Percentiles rank a stretch among this genome's conserved stretches.
Evolutionary conservation across 78 protist genomes (phyloP).

Genomic region (Chrysochromulina tobinii): DNA sequence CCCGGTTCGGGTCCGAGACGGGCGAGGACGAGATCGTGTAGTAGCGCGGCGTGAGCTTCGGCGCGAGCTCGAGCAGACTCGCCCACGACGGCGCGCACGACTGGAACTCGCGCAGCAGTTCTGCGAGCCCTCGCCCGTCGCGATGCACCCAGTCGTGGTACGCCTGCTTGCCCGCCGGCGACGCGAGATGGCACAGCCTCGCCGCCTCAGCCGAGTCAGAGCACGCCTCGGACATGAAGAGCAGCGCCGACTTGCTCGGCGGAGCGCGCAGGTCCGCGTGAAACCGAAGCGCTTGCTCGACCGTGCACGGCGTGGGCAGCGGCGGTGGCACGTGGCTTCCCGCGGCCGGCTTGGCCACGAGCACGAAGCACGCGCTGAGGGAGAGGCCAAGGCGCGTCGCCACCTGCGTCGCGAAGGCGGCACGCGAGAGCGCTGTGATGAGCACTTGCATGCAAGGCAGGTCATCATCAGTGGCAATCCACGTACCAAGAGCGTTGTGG

Average conservation of each 20-base stretch:
- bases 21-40: constrained; percentile 87
- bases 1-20: constrained; percentile 33
- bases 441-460: no score
- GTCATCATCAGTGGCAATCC: no score
- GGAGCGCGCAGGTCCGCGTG: constrained; percentile 45
- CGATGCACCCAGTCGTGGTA: not conserved
- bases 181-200: not conserved
- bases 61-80: constrained; percentile 66
- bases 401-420: no score
- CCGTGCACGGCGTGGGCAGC: constrained; percentile 59
- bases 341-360: constrained; percentile 43
- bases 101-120: constrained; percentile 55
- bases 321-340: constrained; percentile 28
- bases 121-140: not conserved
- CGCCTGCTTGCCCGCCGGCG: constrained; percentile 20
- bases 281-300: constrained; percentile 45
- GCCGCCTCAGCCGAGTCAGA: not conserved
- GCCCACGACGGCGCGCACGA: constrained; percentile 6
- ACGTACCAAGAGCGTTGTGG: no score
- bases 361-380: constrained; percentile 30
- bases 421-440: no score
- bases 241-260: constrained; percentile 1
- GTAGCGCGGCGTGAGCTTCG: constrained; percentile 85
- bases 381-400: constrained; percentile 40
- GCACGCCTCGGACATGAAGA: constrained; percentile 27